Conservation (phyloP, 148 eudicot genomes). For the Chenopodium formosanum region DNA sequence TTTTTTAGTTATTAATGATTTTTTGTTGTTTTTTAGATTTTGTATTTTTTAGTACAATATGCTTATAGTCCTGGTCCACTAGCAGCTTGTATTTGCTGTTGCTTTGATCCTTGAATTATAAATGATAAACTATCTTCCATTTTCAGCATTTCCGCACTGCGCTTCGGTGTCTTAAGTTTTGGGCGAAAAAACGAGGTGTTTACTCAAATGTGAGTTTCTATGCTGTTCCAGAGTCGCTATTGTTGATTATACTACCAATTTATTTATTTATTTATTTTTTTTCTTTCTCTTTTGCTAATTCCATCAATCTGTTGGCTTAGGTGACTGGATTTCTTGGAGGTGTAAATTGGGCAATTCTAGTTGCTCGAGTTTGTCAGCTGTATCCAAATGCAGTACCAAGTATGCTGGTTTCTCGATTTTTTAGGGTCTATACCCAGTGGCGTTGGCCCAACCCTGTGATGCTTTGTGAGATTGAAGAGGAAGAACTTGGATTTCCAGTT, state of each 20-base stretch:
- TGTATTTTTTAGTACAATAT: background rate
- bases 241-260: background rate
- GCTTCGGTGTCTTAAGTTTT: conserved; percentile 79
- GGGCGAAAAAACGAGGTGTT: conserved; percentile 89
- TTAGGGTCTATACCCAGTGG: conserved; percentile 86
- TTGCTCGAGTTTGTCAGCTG: conserved; percentile 84
- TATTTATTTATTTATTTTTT: background rate
- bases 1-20: background rate
- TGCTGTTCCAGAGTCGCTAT: background rate
- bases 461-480: conserved; percentile 83
- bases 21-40: too few species aligned
- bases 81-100: background rate
- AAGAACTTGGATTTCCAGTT: conserved; percentile 72
- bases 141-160: conserved; percentile 74
- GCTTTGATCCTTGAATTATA: background rate
- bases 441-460: conserved; percentile 95
- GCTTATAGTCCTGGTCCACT: background rate
- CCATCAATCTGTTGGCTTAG: conserved; percentile 29
- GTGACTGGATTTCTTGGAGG: conserved; percentile 97
- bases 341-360: conserved; percentile 93
- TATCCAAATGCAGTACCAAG: conserved; percentile 92
- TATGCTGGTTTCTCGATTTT: conserved; percentile 84
- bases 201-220: conserved; percentile 73
- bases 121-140: background rate
- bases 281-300: background rate